These are phyloP conservation scores for Leccinum olivaceoglutinosum DNA, from an alignment of 1,284 basidiomycete genomes.

Conservation along the genomic window DNA sequence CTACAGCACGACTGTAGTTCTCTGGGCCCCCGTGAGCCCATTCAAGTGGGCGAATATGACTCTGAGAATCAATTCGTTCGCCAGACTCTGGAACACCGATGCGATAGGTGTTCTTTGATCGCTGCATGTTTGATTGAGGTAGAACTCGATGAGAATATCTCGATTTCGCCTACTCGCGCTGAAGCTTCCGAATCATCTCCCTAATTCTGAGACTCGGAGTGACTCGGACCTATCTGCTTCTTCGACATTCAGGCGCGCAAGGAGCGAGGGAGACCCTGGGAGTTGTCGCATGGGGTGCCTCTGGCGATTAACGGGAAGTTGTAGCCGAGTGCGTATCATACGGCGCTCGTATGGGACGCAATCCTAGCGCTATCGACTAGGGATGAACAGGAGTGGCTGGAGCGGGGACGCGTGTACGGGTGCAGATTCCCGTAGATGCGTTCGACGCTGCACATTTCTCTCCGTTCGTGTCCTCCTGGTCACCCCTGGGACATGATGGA, in stretches of 20 bases:
- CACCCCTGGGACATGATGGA: conserved; percentile 25
- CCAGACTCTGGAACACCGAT: not conserved
- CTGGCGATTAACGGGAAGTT: too few relatives aligned
- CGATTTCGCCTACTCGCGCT: too few relatives aligned
- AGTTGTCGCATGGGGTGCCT: too few relatives aligned
- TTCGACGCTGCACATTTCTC: conserved; percentile 28
- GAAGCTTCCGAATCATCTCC: too few relatives aligned
- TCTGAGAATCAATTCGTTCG: not conserved
- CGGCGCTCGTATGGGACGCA: too few relatives aligned
- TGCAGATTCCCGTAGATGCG: conserved; percentile 16
- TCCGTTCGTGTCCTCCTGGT: conserved; percentile 21
- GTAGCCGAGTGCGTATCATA: too few relatives aligned
- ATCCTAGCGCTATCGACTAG: too few relatives aligned
- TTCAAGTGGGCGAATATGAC: not conserved
- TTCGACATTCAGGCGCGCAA: not conserved
- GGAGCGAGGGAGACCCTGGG: not conserved
- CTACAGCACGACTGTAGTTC: conserved; percentile 24
- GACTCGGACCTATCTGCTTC: too few relatives aligned
- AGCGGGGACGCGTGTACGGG: not conserved
- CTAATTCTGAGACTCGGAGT: too few relatives aligned
- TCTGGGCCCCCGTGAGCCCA: not conserved
- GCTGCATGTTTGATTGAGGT: too few relatives aligned
- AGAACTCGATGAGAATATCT: too few relatives aligned
- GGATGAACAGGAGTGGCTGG: not conserved
- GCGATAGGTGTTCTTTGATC: not conserved